Conservation (phyloP, 768 basidiomycete species). For the Termitomyces sp. region DNA sequence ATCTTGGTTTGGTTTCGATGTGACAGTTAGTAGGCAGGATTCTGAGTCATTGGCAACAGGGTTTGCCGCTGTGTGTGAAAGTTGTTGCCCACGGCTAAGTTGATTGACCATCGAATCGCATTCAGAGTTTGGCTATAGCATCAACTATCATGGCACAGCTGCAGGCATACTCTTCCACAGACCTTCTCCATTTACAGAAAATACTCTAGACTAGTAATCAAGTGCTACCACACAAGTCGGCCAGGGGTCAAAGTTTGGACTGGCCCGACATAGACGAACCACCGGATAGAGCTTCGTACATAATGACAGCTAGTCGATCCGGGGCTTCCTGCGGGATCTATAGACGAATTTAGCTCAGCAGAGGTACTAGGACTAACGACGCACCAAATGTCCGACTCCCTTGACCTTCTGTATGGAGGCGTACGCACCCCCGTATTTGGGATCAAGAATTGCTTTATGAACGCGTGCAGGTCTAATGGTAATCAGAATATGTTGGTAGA, state of each 20-base stretch:
- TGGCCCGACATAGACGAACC: background rate
- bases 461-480: conserved; percentile 23
- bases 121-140: background rate
- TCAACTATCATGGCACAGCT: background rate
- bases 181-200: background rate
- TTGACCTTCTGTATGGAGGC: conserved; percentile 21
- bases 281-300: conserved; percentile 11
- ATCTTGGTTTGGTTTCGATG: background rate
- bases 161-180: background rate
- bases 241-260: conserved; percentile 7
- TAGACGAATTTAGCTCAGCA: background rate
- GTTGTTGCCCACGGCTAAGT: background rate
- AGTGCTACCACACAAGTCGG: background rate
- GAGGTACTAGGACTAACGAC: background rate
- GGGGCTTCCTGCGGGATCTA: conserved; percentile 21
- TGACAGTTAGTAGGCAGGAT: background rate
- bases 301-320: conserved; percentile 14
- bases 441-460: conserved; percentile 25
- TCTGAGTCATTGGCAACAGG: no score
- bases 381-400: conserved; percentile 25
- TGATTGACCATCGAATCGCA: background rate
- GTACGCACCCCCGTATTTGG: conserved; percentile 20
- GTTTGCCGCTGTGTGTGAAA: background rate
- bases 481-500: background rate
- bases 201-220: background rate